Evolutionary conservation across 2,329 filamentous ascomycete genomes (phyloP).

Genomic region (Botrytis elliptica): DNA sequence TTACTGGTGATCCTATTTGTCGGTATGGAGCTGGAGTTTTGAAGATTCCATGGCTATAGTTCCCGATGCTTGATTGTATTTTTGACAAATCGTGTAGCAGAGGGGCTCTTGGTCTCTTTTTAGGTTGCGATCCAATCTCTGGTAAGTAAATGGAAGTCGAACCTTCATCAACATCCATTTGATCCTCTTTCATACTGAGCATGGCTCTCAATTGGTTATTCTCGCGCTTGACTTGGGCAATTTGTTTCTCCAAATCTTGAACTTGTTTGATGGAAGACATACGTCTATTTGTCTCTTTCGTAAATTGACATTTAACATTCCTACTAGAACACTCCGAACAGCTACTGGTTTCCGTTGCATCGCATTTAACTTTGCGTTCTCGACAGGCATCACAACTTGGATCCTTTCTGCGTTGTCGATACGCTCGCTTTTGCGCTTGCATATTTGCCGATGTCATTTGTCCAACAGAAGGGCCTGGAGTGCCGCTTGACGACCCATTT

Average conservation of each 20-base stretch:
- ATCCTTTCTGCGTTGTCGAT: slow-evolving; percentile 91
- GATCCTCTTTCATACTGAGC: slow-evolving; percentile 46
- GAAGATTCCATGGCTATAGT: slow-evolving; percentile 74
- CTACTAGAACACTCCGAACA: slow-evolving; percentile 97
- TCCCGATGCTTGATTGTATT: slow-evolving; percentile 70
- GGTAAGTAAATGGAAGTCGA: slow-evolving; percentile 54
- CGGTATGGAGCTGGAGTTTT: slow-evolving; percentile 72
- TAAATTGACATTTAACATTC: slow-evolving; percentile 97
- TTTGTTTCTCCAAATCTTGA: slow-evolving; percentile 92
- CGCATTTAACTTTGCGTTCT: slow-evolving; percentile 83
- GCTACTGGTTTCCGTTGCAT: slow-evolving; percentile 92
- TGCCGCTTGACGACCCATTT: slow-evolving; percentile 56
- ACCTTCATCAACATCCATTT: slow-evolving; percentile 45
- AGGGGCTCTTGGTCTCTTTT: slow-evolving; percentile 59
- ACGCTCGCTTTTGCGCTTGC: slow-evolving; percentile 85
- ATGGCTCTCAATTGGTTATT: slow-evolving; percentile 71
- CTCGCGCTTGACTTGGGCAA: slow-evolving; percentile 76
- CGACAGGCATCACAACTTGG: slow-evolving; percentile 96
- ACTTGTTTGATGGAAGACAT: slow-evolving; percentile 99
- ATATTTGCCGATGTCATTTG: slow-evolving; percentile 47
- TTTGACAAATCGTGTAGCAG: slow-evolving; percentile 67
- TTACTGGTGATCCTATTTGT: slow-evolving; percentile 47
- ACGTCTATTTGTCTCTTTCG: slow-evolving; percentile 94
- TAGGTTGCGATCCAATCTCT: slow-evolving; percentile 63
- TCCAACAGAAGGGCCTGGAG: slow-evolving; percentile 47